phyloP scores from a whole-genome alignment of 805 yeast genomes.

The Dipodascus geniculatus region DNA sequence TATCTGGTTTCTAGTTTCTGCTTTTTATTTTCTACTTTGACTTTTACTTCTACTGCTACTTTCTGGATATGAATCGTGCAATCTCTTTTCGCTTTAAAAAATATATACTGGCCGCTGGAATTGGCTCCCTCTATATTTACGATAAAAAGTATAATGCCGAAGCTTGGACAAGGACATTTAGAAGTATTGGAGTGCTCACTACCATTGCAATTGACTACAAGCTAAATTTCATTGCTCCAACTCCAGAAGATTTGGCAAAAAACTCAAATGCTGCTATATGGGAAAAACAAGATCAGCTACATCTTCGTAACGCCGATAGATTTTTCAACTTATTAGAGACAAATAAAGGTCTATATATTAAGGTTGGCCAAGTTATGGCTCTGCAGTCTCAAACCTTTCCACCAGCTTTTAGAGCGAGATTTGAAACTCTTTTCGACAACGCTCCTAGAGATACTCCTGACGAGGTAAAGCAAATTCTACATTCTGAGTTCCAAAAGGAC shows the following conservation, averaged over 20 bases:
- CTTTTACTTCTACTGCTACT: no score
- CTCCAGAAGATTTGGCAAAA: slow-evolving; percentile 27
- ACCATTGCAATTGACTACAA: slow-evolving; percentile 53
- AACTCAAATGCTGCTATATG: not conserved
- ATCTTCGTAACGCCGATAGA: slow-evolving; percentile 45
- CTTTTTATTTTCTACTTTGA: no score
- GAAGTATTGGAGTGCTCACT: slow-evolving; percentile 37
- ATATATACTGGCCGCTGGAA: not conserved
- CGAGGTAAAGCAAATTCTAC: slow-evolving; percentile 23
- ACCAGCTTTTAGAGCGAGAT: slow-evolving; percentile 44
- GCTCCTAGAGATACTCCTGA: slow-evolving; percentile 49
- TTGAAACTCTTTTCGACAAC: slow-evolving; percentile 48
- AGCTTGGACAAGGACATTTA: slow-evolving; percentile 37
- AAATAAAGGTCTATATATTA: slow-evolving; percentile 57
- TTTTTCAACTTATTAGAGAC: slow-evolving; percentile 32
- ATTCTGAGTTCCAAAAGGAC: slow-evolving; percentile 28
- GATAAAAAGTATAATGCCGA: slow-evolving; percentile 38
- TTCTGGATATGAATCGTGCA: no score
- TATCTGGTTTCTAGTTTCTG: no score
- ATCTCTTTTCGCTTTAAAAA: no score
- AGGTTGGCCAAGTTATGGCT: slow-evolving; percentile 70
- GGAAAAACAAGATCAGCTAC: slow-evolving; percentile 27
- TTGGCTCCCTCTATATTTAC: slow-evolving; percentile 17
- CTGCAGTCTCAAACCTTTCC: slow-evolving; percentile 65
- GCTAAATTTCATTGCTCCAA: slow-evolving; percentile 28